phyloP scores from a whole-genome alignment of 2,329 filamentous ascomycete genomes.

The Fusarium mexicanum region DNA sequence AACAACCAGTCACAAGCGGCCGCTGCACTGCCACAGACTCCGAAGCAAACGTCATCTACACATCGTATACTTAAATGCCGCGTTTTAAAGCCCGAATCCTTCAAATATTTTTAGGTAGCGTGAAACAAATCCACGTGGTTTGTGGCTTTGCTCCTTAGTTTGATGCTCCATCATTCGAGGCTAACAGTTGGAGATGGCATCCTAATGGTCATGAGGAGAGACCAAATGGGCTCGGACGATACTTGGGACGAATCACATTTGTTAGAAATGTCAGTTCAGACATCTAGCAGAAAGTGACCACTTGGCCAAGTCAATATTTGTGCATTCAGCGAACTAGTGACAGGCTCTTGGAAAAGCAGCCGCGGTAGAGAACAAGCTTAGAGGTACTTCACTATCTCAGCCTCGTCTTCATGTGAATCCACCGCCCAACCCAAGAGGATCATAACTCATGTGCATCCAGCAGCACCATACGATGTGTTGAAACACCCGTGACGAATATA shows the following conservation, averaged over 20 bases:
- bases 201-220: no score
- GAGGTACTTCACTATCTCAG: neutral
- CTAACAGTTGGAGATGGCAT: neutral
- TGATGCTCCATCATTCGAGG: neutral
- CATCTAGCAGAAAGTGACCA: rapidly evolving
- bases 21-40: neutral
- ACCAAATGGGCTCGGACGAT: no score
- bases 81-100: neutral
- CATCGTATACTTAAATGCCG: neutral
- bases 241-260: no score
- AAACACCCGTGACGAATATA: neutral
- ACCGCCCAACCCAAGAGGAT: neutral
- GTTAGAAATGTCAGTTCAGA: rapidly evolving
- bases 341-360: rapidly evolving
- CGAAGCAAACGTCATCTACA: neutral
- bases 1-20: neutral
- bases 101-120: neutral
- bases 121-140: neutral
- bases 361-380: rapidly evolving
- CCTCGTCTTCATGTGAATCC: neutral
- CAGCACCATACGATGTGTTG: neutral
- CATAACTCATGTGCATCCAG: neutral
- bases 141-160: neutral
- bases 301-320: rapidly evolving
- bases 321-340: no score